Percentiles rank a stretch among this genome's conserved stretches.
Evolutionary conservation across 2,329 filamentous ascomycete species (phyloP).

Genomic region (Fonsecaea pugnacius): DNA sequence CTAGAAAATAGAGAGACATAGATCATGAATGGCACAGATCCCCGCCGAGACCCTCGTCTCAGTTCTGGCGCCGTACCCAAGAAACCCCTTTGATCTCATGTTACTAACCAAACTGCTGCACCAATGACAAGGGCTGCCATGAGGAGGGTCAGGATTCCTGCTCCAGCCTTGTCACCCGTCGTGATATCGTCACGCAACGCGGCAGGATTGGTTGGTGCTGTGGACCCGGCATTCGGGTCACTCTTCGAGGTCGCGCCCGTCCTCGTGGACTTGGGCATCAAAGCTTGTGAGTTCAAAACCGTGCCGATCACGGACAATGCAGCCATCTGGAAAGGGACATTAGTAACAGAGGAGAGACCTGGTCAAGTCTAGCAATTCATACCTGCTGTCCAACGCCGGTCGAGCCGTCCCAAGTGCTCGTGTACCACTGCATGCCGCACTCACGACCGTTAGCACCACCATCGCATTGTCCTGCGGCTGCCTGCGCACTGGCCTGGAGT

Average conservation of each 20-base stretch:
- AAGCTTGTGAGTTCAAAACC: conserved; percentile 55
- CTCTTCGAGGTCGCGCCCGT: conserved; percentile 61
- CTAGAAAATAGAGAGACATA: not conserved
- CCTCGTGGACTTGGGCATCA: conserved; percentile 55
- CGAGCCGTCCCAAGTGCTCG: conserved; percentile 44
- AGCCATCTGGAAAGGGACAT: conserved; percentile 55
- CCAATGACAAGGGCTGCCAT: conserved; percentile 37
- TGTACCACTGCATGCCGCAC: conserved; percentile 50
- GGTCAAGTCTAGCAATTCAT: conserved; percentile 12
- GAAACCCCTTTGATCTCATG: conserved; percentile 1
- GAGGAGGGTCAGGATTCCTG: conserved; percentile 44
- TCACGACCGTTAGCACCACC: conserved; percentile 54
- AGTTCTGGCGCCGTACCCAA: not conserved
- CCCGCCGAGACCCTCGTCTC: not conserved
- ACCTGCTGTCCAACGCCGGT: conserved; percentile 49
- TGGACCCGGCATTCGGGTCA: conserved; percentile 44
- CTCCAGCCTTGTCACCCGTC: conserved; percentile 47
- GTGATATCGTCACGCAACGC: conserved; percentile 33
- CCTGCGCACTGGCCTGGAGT: conserved; percentile 57
- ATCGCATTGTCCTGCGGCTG: conserved; percentile 60
- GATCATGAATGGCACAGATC: not conserved
- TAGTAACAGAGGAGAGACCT: conserved; percentile 5
- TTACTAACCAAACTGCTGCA: conserved; percentile 32
- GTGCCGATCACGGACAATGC: conserved; percentile 67
- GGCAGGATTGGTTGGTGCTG: conserved; percentile 24